phyloP scores from a whole-genome alignment of 2,329 filamentous ascomycete species.

The Penicillium sp. region DNA sequence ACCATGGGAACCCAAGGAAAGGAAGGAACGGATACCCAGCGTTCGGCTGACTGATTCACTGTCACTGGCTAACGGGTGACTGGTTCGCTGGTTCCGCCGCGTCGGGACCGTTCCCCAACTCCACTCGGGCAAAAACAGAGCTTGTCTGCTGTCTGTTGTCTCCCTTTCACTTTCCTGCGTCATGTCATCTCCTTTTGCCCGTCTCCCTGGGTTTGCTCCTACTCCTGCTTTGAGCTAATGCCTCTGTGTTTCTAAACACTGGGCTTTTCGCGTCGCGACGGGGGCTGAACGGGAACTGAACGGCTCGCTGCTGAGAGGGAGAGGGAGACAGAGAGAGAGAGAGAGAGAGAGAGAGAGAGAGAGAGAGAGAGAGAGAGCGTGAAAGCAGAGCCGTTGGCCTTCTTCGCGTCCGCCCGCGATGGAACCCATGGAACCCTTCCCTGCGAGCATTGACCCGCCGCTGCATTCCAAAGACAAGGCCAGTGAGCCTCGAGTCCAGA shows the following conservation, averaged over 20 bases:
- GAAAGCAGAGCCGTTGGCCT: slow-evolving; percentile 19
- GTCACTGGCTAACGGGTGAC: no score
- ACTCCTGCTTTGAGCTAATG: slow-evolving; percentile 12
- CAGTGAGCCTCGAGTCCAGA: slow-evolving; percentile 21
- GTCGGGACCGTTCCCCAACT: slow-evolving; percentile 26
- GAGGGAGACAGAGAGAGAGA: no score
- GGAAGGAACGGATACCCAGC: slow-evolving; percentile 20
- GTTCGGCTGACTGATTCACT: slow-evolving; percentile 15
- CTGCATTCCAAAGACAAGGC: slow-evolving; percentile 19
- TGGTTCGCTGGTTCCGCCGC: slow-evolving; percentile 25
- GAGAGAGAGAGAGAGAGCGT: no score
- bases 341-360: no score
- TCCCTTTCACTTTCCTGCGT: slow-evolving; percentile 11
- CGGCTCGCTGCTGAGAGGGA: slow-evolving; percentile 20
- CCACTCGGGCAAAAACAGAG: slow-evolving; percentile 28
- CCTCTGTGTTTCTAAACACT: slow-evolving; percentile 5
- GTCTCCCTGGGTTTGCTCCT: background rate
- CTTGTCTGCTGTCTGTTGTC: no score
- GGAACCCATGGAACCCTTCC: slow-evolving; percentile 30
- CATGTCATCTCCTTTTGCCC: slow-evolving; percentile 9
- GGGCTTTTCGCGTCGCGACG: slow-evolving; percentile 15
- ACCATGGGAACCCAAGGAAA: background rate
- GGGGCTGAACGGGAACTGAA: slow-evolving; percentile 3
- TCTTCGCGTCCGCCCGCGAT: slow-evolving; percentile 22
- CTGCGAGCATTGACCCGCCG: slow-evolving; percentile 16